Evolutionary conservation across 352 stramenopile species (phyloP), one percentile per base, ranked within the genome.

Genomic region (Globisporangium ultimum): DNA sequence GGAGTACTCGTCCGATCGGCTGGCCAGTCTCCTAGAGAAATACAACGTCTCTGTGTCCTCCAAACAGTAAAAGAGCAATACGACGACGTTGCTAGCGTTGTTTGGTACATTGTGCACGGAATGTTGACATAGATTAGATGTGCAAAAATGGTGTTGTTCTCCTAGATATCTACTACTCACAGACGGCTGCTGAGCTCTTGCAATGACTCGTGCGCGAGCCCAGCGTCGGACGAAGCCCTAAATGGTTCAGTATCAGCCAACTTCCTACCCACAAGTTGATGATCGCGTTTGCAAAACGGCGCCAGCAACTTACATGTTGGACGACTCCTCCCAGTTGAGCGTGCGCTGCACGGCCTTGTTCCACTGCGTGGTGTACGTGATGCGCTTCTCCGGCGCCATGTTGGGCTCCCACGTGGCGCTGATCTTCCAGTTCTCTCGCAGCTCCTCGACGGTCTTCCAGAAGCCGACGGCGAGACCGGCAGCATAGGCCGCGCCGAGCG

Each of bases 401-500:
- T 87, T 67, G 15, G 87, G 81, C 49, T 87, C 73, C 80, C 83
- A 96, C 49, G 72, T 88, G 7, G 78, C 71, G 47, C 72, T 78
- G 55, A 87, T 73, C 60, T 91, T 79, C 86, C 83, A 95, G 63
- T 90, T 91, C 57, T 85, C 74, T 24, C 78, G 76, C 24, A 98
- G 63, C 49, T 96, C 87, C 36, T 97, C 87, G 21, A 88, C 53
- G 22, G 84, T 91, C 61, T 93, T 91, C 92, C 93, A 99, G 43
- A 98, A 93, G 22, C 96, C 96, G 8, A 99, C 96, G 20, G 97
- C 96, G 32, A 99, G 78, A 63, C 97, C 97, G 8, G 97, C 97
- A 32, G 95, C 96, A 69, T 98, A 99, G 0, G 96, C 97, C 2
- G 97, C 96, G n/a, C 97, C 97, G 20, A 98, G 74, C 1, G 94